Evolutionary conservation across 345 rosid species (phyloP), one percentile per base, ranked within the genome.

Genomic region (Noccaea bulbosa): DNA sequence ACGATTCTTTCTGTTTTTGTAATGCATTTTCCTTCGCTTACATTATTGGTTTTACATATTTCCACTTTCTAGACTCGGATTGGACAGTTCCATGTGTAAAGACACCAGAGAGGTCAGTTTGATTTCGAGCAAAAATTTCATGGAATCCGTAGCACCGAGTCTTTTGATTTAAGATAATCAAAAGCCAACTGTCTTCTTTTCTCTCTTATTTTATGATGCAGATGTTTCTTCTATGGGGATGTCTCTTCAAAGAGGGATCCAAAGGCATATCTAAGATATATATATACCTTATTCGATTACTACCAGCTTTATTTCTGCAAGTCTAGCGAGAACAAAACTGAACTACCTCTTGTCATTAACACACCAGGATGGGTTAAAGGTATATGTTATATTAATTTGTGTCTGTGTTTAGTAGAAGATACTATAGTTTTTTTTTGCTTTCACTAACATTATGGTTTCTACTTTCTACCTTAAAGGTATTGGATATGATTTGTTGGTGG

Each of bases 321-420:
- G 73, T 79, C 80, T 71, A 77, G 52, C 60, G 73, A 78, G 76
- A 74, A 69, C 62, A 62, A 66, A 77, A 67, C 58, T 39, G 88
- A 72, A 46, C 60, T 89, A 78, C 99, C 99, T 10, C 89, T 91
- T 57, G 82, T 94, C 70, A 84, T 94, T 62, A 91, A 91, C 55
- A 91, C 99, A 30, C 88, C 93, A 34, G 99, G 99, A 67, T 94
- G 99, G 99, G 97, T 94, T 65, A 94, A 94, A 89, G 99, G 99
- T 86, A 20, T 20, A 20, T 20, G 22, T 20, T 20, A 20, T 20
- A 20, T 20, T 20, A 0, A 0, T 20, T 20, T 20, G 1, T 20
- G 22, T 20, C 22, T 20, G 22, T 20, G 22, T 20, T 20, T 20
- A 20, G 22, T 20, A 20, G 22, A 20, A 20, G 22, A 20, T 20